These are phyloP conservation scores for Garcia nutans DNA, from an alignment of 345 rosid genomes.

Conservation along the genomic window DNA sequence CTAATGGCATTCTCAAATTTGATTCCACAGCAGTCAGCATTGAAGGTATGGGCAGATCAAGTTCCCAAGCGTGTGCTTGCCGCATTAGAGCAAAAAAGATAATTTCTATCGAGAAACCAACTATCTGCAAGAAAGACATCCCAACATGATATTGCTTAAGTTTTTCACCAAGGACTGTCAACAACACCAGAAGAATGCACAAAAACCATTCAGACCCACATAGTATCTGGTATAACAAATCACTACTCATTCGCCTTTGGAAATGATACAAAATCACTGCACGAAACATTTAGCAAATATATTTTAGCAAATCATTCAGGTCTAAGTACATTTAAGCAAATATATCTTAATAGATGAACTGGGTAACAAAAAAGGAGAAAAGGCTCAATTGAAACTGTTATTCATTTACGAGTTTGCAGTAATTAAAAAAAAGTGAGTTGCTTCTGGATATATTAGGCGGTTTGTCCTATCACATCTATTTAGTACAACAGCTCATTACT, in stretches of 20 bases:
- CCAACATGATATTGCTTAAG: conserved; percentile 8
- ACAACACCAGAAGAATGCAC: background rate
- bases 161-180: background rate
- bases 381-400: conserved; percentile 6
- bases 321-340: background rate
- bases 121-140: conserved; percentile 50
- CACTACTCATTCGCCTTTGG: background rate
- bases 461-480: background rate
- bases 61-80: conserved; percentile 76
- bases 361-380: background rate
- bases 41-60: conserved; percentile 64
- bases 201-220: background rate
- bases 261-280: background rate
- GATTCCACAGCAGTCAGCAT: conserved; percentile 67
- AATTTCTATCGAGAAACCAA: conserved; percentile 56
- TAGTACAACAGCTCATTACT: background rate
- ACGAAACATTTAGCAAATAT: background rate
- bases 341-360: background rate
- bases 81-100: conserved; percentile 77
- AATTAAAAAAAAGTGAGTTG: background rate
- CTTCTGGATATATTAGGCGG: background rate
- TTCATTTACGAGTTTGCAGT: background rate
- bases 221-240: background rate
- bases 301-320: background rate
- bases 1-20: conserved; percentile 78